Evolutionary conservation across 768 basidiomycete species (phyloP).

Genomic region (Neoboletus magnificus): DNA sequence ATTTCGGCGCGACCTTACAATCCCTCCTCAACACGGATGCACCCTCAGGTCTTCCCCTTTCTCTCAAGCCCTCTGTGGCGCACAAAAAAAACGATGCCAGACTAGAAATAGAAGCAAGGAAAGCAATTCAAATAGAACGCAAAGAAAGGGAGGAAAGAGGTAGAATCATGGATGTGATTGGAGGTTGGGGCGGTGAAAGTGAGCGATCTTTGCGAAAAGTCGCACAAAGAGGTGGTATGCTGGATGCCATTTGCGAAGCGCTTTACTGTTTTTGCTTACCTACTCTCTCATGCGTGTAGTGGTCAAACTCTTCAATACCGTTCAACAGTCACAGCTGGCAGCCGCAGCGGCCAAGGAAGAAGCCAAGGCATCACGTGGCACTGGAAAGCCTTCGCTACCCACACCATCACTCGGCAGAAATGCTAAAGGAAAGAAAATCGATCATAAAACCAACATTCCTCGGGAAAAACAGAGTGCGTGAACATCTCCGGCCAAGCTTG

Average conservation of each 20-base stretch:
- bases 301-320: constrained; percentile 83
- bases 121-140: constrained; percentile 64
- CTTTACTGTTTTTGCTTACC: neutral
- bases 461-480: constrained; percentile 58
- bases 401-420: constrained; percentile 57
- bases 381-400: constrained; percentile 69
- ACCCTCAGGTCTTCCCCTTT: constrained; percentile 68
- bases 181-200: constrained; percentile 85
- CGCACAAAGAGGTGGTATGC: constrained; percentile 79
- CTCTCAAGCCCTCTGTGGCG: constrained; percentile 72
- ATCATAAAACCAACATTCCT: constrained; percentile 51
- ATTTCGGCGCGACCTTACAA: constrained; percentile 74
- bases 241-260: neutral
- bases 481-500: constrained; percentile 1
- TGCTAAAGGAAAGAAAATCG: constrained; percentile 46
- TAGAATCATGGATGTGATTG: constrained; percentile 67
- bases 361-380: constrained; percentile 59
- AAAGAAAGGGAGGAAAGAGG: constrained; percentile 73
- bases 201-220: constrained; percentile 76
- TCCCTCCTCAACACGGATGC: constrained; percentile 67
- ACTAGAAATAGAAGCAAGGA: constrained; percentile 67
- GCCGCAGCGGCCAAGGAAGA: constrained; percentile 52
- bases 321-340: constrained; percentile 74
- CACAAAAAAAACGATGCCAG: constrained; percentile 73
- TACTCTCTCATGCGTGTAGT: constrained; percentile 38